These are phyloP conservation scores for Inga laurina DNA, from an alignment of 306 rosid genomes.

Conservation along the genomic window DNA sequence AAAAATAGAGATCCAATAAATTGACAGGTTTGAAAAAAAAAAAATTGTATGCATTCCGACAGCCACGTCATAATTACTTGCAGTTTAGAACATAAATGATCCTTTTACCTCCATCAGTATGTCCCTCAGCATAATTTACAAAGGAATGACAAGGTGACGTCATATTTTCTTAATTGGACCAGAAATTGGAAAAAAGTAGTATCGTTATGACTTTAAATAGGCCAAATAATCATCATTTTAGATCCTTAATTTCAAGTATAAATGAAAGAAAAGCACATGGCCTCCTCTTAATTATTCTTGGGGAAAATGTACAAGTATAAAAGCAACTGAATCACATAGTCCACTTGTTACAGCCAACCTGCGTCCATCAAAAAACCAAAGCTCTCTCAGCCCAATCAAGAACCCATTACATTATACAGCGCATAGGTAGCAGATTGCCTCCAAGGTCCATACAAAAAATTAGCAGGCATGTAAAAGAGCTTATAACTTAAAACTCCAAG, in stretches of 20 bases:
- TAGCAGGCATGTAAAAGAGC: background rate
- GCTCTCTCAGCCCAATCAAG: background rate
- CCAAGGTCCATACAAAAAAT: background rate
- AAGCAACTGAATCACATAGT: background rate
- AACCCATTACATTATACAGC: background rate
- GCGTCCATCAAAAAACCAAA: background rate
- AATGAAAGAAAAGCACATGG: background rate
- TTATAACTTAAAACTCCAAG: constrained; percentile 1
- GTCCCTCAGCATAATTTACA: background rate
- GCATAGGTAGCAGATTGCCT: background rate
- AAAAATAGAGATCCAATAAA: background rate
- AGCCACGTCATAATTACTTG: constrained; percentile 21
- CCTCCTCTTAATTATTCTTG: constrained; percentile 6
- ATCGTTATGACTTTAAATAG: background rate
- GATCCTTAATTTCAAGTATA: background rate
- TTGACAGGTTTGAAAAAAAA: background rate
- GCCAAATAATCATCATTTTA: background rate
- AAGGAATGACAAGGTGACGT: background rate
- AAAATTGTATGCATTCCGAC: background rate
- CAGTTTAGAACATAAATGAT: background rate
- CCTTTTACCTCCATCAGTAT: background rate
- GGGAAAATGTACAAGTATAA: background rate
- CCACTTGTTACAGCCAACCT: constrained; percentile 1
- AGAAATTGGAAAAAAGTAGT: background rate
- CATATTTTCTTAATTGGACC: background rate